Conservation (phyloP, 2,329 filamentous ascomycete genomes). For the Intubia oerlemansii region DNA sequence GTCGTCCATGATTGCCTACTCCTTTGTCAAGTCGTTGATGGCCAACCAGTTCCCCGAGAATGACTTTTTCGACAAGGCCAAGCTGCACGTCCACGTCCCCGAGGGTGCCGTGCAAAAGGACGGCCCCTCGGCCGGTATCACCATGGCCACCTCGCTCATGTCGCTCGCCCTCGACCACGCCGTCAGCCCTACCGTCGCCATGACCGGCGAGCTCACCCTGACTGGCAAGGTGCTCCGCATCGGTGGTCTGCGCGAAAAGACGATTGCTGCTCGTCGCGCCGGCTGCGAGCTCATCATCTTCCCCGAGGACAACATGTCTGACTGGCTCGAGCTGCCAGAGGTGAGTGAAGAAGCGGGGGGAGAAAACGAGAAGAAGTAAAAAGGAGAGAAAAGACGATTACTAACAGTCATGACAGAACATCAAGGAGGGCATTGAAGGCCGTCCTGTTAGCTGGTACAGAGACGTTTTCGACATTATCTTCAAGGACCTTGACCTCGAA, state of each 20-base stretch:
- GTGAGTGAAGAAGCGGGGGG: no score
- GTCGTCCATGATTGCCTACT: slow-evolving; percentile 86
- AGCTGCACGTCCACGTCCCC: slow-evolving; percentile 86
- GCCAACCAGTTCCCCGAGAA: slow-evolving; percentile 73
- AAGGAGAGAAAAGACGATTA: no score
- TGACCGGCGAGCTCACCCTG: slow-evolving; percentile 94
- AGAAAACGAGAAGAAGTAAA: no score
- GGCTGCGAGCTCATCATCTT: slow-evolving; percentile 90
- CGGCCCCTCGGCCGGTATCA: slow-evolving; percentile 81
- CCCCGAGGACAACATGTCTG: slow-evolving; percentile 82
- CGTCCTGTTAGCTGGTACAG: slow-evolving; percentile 83
- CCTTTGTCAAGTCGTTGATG: slow-evolving; percentile 79
- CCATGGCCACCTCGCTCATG: slow-evolving; percentile 87
- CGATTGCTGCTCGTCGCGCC: slow-evolving; percentile 77
- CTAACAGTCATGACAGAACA: no score
- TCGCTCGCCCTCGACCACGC: slow-evolving; percentile 62
- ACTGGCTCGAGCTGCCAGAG: slow-evolving; percentile 93
- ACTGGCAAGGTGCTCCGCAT: slow-evolving; percentile 94
- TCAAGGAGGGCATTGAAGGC: slow-evolving; percentile 89
- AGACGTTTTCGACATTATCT: slow-evolving; percentile 82
- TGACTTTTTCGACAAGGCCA: slow-evolving; percentile 88
- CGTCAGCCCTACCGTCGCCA: slow-evolving; percentile 72
- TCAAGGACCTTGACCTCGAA: slow-evolving; percentile 56
- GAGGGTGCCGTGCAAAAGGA: slow-evolving; percentile 95
- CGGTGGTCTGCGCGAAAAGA: slow-evolving; percentile 88